These are phyloP conservation scores for Cryptosporidium sp. DNA, from an alignment of 169 alveolate species.

Conservation along the genomic window DNA sequence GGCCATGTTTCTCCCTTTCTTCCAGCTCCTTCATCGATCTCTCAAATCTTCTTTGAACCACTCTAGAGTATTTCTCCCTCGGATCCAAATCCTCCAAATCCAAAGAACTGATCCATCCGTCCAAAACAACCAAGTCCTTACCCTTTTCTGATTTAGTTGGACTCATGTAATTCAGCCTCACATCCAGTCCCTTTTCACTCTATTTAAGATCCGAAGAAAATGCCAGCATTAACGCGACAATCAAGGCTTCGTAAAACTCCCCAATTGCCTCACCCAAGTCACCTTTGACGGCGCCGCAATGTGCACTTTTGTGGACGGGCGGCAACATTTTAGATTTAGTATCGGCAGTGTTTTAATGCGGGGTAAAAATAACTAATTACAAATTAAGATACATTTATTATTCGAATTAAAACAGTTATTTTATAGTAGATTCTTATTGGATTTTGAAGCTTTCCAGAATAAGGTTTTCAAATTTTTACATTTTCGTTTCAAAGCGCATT, in stretches of 20 bases:
- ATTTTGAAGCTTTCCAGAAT: not conserved
- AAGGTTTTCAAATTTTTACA: not conserved
- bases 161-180: not conserved
- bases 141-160: not conserved
- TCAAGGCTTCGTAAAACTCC: not conserved
- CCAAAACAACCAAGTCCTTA: not conserved
- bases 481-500: not conserved
- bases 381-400: not conserved
- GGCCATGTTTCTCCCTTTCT: constrained; percentile 1
- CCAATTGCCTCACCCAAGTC: not conserved
- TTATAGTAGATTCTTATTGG: not conserved
- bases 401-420: not conserved
- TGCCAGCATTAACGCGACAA: not conserved
- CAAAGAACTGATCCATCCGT: not conserved
- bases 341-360: not conserved
- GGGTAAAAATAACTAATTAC: not conserved
- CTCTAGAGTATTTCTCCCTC: constrained; percentile 38
- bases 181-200: not conserved
- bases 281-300: not conserved
- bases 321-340: not conserved
- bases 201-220: not conserved
- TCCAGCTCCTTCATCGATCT: constrained; percentile 32
- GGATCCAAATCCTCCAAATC: constrained; percentile 43
- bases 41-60: constrained; percentile 27
- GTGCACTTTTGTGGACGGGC: not conserved